Base-by-base conservation (phyloP, 352 stramenopile species). In the Phytophthora litchii region DNA sequence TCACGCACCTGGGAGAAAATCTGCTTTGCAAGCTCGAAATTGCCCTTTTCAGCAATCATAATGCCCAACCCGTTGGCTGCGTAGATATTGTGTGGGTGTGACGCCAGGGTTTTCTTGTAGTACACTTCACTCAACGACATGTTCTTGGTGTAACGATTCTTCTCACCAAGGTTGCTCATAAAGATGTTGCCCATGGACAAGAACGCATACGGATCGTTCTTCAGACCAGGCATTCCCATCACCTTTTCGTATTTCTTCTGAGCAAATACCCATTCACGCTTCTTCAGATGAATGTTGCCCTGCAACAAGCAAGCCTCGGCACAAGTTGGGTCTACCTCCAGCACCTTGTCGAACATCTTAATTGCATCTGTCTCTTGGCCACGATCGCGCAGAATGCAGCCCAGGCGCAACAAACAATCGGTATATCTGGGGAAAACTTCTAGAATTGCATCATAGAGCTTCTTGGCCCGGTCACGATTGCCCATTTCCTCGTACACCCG, bases 101-200 rank as follows among this genome's bases (percentile, higher is more conserved):
- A 96, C 38, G 85, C 70, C 20, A 98, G 73, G 19, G 97, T 98
- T 67, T 97, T 92, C 67, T 97, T 96, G 85, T 98, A 99, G 69
- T 97, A 99, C 20, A 96, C 93, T 61, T 96, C 93, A 44, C 80
- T 92, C 37, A 96, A 88, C 51, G 91, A 88, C 70, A 99, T 94
- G 78, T 99, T 97, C 73, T 98, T 98, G 19, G 87, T 92, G 80
- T 99, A 98, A 6, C 95, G 91, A 43, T 95, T 91, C 43, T 96
- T 96, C 36, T 97, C 93, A 25, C 96, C 91, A 7, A 99, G 76
- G 70, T 98, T 99, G 68, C 90, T 97, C 86, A 99, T 99, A 70
- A 98, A 99, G 55, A 99, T 98, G 56, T 99, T 99, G 41, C 95
- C 96, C 76, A 99, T 92, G 19, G 92, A 97, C 16, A 99, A 75